Percentiles rank a stretch among this genome's conserved stretches.
Evolutionary conservation across 2,329 filamentous ascomycete genomes (phyloP).

Genomic region (Pseudocercospora crystallina): DNA sequence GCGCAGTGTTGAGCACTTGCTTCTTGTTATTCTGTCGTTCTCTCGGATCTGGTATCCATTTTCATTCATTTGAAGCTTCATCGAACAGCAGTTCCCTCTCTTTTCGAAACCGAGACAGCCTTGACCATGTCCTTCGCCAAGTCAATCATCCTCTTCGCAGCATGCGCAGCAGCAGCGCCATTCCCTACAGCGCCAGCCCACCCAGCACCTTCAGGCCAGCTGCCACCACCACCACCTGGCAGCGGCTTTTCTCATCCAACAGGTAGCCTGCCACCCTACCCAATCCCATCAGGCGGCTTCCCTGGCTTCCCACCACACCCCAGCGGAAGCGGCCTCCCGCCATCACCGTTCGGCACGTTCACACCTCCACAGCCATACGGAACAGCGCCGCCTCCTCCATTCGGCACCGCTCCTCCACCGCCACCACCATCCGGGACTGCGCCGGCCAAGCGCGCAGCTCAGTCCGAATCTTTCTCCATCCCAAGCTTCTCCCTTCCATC

Average conservation of each 20-base stretch:
- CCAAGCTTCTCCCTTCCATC: slow-evolving; percentile 1
- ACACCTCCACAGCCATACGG: not conserved
- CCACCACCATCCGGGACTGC: slow-evolving; percentile 5
- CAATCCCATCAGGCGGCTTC: not conserved
- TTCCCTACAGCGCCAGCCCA: slow-evolving; percentile 5
- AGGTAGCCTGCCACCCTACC: not conserved
- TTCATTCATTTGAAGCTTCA: slow-evolving; percentile 3
- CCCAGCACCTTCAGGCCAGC: not conserved
- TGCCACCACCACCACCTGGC: not conserved
- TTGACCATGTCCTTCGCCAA: slow-evolving; percentile 11
- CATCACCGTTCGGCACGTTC: not conserved
- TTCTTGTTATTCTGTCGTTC: slow-evolving; percentile 6
- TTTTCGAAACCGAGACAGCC: not conserved
- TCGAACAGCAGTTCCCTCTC: not conserved
- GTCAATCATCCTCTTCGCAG: slow-evolving; percentile 34
- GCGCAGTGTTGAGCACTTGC: not conserved
- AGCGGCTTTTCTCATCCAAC: slow-evolving; percentile 1
- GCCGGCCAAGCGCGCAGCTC: not conserved
- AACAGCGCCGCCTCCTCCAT: not conserved
- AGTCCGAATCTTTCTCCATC: not conserved
- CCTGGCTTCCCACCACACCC: not conserved
- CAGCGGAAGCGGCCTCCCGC: not conserved
- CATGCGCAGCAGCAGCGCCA: slow-evolving; percentile 20
- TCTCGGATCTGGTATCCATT: slow-evolving; percentile 14
- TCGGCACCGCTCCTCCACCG: not conserved